phyloP scores from a whole-genome alignment of 139 green algal genomes.

The Gonium pectorale region DNA sequence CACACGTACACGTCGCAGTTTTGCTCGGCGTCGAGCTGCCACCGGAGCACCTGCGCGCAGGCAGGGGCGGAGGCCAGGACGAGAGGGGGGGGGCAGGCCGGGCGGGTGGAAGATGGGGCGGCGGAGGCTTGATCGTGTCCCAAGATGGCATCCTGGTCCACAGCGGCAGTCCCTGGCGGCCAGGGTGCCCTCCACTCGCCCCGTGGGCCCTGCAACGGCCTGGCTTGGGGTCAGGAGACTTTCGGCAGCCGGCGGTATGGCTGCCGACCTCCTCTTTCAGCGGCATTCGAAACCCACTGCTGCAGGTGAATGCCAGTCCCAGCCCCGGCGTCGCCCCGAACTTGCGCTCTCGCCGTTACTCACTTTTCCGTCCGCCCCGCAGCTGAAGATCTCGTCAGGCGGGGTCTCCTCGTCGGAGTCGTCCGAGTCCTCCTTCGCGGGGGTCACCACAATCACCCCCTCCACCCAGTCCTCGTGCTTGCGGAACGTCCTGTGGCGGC shows the following conservation, averaged over 20 bases:
- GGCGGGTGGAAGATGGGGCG: too few relatives aligned
- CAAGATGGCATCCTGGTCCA: too few relatives aligned
- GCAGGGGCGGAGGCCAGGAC: neutral
- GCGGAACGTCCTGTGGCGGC: constrained; percentile 61
- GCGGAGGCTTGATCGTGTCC: too few relatives aligned
- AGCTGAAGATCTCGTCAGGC: constrained; percentile 58
- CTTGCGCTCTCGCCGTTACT: neutral
- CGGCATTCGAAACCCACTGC: too few relatives aligned
- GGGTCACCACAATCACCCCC: constrained; percentile 61
- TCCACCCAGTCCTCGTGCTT: constrained; percentile 73
- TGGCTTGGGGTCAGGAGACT: too few relatives aligned
- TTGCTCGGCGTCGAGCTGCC: constrained; percentile 78
- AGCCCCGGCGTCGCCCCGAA: neutral
- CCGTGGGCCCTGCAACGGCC: too few relatives aligned
- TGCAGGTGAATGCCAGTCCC: neutral
- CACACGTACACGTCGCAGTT: constrained; percentile 76
- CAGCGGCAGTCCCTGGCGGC: too few relatives aligned
- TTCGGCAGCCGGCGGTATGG: too few relatives aligned
- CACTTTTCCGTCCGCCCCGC: constrained; percentile 56
- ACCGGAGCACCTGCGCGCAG: constrained; percentile 64
- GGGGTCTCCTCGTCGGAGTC: constrained; percentile 45
- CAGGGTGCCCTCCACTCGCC: too few relatives aligned
- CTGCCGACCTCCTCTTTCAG: too few relatives aligned
- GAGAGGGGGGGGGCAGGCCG: constrained; percentile 26
- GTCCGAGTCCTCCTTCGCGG: constrained; percentile 1